Evolutionary conservation across 306 rosid species (phyloP), one percentile per base, ranked within the genome.

Genomic region (Sechiopsis laciniata): DNA sequence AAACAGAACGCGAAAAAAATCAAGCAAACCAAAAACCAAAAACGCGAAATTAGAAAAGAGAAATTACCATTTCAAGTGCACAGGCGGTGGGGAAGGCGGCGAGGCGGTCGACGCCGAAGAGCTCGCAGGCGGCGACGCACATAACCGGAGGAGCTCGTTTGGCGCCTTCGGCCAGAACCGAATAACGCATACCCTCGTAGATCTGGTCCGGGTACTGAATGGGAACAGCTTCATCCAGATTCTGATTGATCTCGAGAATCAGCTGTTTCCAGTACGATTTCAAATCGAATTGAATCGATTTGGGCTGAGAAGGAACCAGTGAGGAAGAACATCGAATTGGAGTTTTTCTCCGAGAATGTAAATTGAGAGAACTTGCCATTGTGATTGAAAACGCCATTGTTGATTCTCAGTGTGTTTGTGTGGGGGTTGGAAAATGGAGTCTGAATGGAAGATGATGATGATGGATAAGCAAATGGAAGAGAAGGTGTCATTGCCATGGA

Each of bases 11-110:
- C 13, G 24, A 62, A 12, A 56, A 55, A 20, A 57, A n/a, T 32
- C 37, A 26, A 73, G 24, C 42, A 13, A 70, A 12, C 48, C 37
- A 8, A 56, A 13, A 70, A 12, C 48, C 37, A 8, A 56, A 50
- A 53, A 37, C 37, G 20, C 6, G 24, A 68, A 52, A 56, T 17
- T 19, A 60, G 50, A 16, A 10, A 42, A 10, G 74, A 45, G 70
- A 48, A 40, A 3, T 0, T 1, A 92, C 96, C 98, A 93, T 93
- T 86, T 93, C 97, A 12, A 93, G 96, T 29, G 98, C 97, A 64
- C 96, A 90, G 35, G 97, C 94, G 22, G 96, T 93, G 77, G 96
- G 98, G 80, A 87, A 93, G 29, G 97, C 96, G 9, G 93, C 96
- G 21, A 68, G 77, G 82, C 90, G 96, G 83, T 80, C 73, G 46